These are phyloP conservation scores for Cenococcum geophilum DNA, from an alignment of 495 filamentous ascomycete genomes.

Conservation along the genomic window DNA sequence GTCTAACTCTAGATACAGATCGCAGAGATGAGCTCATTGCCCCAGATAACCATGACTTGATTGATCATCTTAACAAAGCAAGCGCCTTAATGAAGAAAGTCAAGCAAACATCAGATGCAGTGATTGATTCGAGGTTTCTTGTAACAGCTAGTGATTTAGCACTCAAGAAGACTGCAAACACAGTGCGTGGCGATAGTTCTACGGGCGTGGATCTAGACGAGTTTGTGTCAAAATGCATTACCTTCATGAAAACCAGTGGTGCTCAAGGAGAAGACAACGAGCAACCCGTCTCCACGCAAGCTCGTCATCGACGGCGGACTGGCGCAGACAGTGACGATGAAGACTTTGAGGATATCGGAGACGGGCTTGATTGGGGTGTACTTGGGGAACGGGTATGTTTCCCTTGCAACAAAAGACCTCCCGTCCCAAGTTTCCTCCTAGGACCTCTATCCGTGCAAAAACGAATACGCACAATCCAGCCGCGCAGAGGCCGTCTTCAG, in stretches of 20 bases:
- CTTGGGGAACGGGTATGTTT: slow-evolving; percentile 71
- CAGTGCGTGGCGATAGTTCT: slow-evolving; percentile 60
- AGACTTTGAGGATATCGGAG: slow-evolving; percentile 50
- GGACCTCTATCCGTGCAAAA: slow-evolving; percentile 88
- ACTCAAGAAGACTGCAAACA: slow-evolving; percentile 62
- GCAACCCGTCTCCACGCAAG: slow-evolving; percentile 37
- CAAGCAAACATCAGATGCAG: slow-evolving; percentile 89
- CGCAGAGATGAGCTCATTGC: slow-evolving; percentile 33
- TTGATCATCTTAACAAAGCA: slow-evolving; percentile 55
- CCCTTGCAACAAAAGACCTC: slow-evolving; percentile 63
- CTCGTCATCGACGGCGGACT: slow-evolving; percentile 34
- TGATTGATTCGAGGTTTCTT: slow-evolving; percentile 77
- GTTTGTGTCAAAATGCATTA: slow-evolving; percentile 85
- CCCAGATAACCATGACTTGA: slow-evolving; percentile 38
- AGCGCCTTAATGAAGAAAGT: slow-evolving; percentile 62
- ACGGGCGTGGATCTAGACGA: slow-evolving; percentile 84
- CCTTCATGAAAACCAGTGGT: slow-evolving; percentile 68
- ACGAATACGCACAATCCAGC: slow-evolving; percentile 61
- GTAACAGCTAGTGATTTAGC: slow-evolving; percentile 72
- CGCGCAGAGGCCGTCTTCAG: slow-evolving; percentile 54
- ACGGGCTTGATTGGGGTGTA: slow-evolving; percentile 81
- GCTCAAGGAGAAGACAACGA: slow-evolving; percentile 8
- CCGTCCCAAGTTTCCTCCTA: slow-evolving; percentile 76
- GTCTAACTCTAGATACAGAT: slow-evolving; percentile 16
- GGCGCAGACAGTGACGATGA: slow-evolving; percentile 46